phyloP scores from a whole-genome alignment of 2,329 filamentous ascomycete species.

The Pseudogymnoascus sp. region DNA sequence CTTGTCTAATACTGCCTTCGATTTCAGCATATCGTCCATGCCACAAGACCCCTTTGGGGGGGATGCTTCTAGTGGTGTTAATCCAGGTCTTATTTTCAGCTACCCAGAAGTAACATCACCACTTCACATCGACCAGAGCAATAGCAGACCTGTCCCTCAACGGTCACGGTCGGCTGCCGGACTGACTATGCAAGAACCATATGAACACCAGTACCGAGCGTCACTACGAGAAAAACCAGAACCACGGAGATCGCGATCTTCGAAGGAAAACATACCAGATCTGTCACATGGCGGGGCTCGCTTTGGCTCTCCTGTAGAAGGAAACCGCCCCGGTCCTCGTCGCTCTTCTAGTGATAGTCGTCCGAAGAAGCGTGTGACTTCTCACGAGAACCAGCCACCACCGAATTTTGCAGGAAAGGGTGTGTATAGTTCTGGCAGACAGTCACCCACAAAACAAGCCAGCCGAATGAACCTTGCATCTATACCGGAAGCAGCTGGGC shows the following conservation, averaged over 20 bases:
- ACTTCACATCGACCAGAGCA: background rate
- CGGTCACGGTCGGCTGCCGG: conserved; percentile 24
- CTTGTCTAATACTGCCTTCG: conserved; percentile 36
- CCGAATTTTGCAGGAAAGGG: conserved; percentile 9
- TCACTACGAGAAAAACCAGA: conserved; percentile 27
- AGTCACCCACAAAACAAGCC: conserved; percentile 46
- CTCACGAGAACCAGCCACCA: background rate
- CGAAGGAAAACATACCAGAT: conserved; percentile 17
- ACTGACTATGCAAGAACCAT: conserved; percentile 24
- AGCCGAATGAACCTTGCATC: conserved; percentile 46
- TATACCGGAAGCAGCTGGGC: conserved; percentile 46
- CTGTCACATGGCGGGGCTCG: conserved; percentile 24
- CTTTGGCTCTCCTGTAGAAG: conserved; percentile 27
- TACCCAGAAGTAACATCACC: conserved; percentile 31
- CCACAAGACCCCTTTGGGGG: conserved; percentile 47
- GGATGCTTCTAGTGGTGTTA: conserved; percentile 41
- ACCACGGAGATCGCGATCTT: conserved; percentile 17
- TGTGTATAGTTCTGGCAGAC: conserved; percentile 20
- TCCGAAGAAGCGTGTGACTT: conserved; percentile 10
- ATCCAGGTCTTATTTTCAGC: conserved; percentile 54
- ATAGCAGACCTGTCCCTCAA: conserved; percentile 16
- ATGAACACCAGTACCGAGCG: conserved; percentile 29
- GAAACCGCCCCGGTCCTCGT: conserved; percentile 22
- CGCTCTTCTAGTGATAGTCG: conserved; percentile 27
- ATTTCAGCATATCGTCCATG: conserved; percentile 33